Evolutionary conservation across 2,329 filamentous ascomycete genomes (phyloP).

Genomic region (Zymoseptoria crescenta): DNA sequence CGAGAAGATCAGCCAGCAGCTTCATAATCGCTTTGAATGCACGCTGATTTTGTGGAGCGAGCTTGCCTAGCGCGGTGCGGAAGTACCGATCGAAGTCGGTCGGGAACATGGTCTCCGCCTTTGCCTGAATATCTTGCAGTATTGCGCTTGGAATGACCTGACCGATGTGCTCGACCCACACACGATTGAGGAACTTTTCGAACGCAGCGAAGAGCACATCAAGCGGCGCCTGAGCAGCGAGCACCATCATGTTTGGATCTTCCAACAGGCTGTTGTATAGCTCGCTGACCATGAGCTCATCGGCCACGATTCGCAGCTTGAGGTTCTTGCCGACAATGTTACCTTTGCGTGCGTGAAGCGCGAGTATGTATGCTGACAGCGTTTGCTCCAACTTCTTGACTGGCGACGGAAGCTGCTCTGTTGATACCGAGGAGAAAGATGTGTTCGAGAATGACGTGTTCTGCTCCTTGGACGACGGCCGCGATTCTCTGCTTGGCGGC

Average conservation of each 20-base stretch:
- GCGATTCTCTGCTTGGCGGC: constrained; percentile 30
- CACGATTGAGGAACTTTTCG: constrained; percentile 82
- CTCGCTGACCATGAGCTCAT: constrained; percentile 77
- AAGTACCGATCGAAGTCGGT: constrained; percentile 62
- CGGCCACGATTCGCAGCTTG: constrained; percentile 59
- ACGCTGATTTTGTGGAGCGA: constrained; percentile 55
- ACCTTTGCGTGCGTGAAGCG: constrained; percentile 75
- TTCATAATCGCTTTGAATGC: constrained; percentile 80
- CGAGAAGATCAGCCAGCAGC: constrained; percentile 76
- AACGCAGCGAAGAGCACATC: constrained; percentile 87
- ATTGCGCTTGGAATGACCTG: constrained; percentile 66
- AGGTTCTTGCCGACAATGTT: constrained; percentile 74
- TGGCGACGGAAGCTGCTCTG: constrained; percentile 42
- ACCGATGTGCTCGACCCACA: constrained; percentile 84
- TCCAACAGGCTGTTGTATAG: constrained; percentile 84
- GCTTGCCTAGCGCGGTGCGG: constrained; percentile 43
- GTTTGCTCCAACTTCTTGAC: constrained; percentile 73
- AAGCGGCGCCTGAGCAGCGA: constrained; percentile 65
- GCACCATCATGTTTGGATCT: constrained; percentile 68
- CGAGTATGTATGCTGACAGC: constrained; percentile 73
- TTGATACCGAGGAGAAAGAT: constrained; percentile 48
- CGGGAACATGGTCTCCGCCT: constrained; percentile 54
- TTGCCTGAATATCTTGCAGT: constrained; percentile 65
- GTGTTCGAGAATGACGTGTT: constrained; percentile 12
- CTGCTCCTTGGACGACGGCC: constrained; percentile 28